Percentiles rank a stretch among this genome's conserved stretches.
Conservation (phyloP, 2,329 filamentous ascomycete genomes). For the Colletotrichum paranaense region DNA sequence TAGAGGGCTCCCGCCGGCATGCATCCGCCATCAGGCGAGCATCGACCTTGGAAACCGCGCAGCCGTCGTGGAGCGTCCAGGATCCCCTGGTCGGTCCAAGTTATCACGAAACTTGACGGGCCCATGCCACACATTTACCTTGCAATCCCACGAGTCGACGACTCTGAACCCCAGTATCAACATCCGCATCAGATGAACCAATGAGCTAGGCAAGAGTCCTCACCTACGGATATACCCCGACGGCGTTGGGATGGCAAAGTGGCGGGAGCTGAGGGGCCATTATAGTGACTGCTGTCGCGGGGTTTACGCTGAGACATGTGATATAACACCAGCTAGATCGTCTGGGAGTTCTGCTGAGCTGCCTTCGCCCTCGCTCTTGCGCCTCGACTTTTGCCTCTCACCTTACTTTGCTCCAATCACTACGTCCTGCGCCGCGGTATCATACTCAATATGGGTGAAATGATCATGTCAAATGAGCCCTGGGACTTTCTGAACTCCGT, state of each 20-base stretch:
- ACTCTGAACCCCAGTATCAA: not conserved
- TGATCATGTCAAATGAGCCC: slow-evolving; percentile 29
- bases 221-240: not conserved
- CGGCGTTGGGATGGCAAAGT: not conserved
- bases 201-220: not conserved
- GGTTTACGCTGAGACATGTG: not conserved
- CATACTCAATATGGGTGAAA: slow-evolving; percentile 15
- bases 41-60: not conserved
- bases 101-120: slow-evolving; percentile 1
- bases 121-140: not conserved
- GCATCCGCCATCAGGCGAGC: not conserved
- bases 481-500: slow-evolving; percentile 34
- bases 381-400: too few species aligned
- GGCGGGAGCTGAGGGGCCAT: not conserved
- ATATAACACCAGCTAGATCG: slow-evolving; percentile 7
- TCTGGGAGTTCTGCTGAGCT: not conserved
- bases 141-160: not conserved
- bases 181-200: slow-evolving; percentile 15
- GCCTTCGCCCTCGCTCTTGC: not conserved
- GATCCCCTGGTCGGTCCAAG: not conserved
- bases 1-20: not conserved
- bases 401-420: not conserved
- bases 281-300: not conserved
- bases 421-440: not conserved
- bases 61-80: not conserved